These are phyloP conservation scores for Dovyalis caffra DNA, from an alignment of 345 rosid genomes.

Conservation along the genomic window DNA sequence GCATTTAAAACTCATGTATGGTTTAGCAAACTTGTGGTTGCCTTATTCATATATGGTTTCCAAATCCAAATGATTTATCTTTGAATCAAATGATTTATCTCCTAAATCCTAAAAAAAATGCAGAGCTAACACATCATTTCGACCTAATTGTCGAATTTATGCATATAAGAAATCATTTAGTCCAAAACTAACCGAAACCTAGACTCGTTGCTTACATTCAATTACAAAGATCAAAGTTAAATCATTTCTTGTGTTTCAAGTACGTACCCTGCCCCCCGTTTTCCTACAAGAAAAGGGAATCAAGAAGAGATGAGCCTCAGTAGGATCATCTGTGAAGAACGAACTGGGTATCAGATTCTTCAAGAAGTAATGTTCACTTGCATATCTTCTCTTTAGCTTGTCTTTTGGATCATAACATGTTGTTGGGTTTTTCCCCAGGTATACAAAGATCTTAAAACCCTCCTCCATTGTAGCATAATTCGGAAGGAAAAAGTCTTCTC, in stretches of 20 bases:
- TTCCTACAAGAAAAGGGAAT: constrained; percentile 12
- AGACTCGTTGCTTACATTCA: not conserved
- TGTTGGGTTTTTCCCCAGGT: constrained; percentile 9
- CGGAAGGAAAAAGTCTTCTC: not conserved
- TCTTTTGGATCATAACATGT: not conserved
- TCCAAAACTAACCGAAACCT: no score
- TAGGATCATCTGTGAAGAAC: constrained; percentile 14
- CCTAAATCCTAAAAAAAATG: no score
- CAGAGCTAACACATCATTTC: no score
- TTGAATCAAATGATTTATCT: no score
- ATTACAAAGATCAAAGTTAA: not conserved
- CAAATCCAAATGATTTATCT: no score
- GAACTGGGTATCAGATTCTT: constrained; percentile 16
- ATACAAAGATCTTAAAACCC: constrained; percentile 15
- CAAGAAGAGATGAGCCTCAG: constrained; percentile 25
- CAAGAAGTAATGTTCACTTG: constrained; percentile 22
- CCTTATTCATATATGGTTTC: no score
- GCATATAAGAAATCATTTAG: no score
- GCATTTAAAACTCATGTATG: not conserved
- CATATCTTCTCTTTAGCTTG: constrained; percentile 12
- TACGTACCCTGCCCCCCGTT: not conserved
- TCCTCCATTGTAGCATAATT: not conserved
- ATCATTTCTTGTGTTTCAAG: not conserved
- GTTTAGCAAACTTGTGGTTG: no score
- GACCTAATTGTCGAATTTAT: no score